Evolutionary conservation across 1,284 basidiomycete genomes (phyloP), one percentile per base, ranked within the genome.

Genomic region (Heterobasidion annosum): DNA sequence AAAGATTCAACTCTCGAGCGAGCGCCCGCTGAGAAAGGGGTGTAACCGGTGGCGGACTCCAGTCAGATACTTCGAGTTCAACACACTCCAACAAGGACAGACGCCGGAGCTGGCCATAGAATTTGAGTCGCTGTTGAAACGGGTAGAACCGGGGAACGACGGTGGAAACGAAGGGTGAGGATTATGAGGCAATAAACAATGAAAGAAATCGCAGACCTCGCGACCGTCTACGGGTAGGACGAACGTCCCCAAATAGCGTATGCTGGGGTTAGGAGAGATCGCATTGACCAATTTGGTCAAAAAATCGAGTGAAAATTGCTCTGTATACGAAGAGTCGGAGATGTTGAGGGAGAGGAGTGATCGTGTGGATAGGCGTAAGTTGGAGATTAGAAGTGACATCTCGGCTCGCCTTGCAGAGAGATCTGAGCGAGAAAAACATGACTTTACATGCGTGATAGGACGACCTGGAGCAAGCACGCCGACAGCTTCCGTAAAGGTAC

Each of bases 401-500:
- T 85, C 83, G 2, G 67, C 67, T 32, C 71, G 70, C 66, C 83
- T 83, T 42, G 75, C 77, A 8, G 59, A 61, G 2, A 67, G 54
- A 53, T 70, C 70, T n/a, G 76, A 70, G 53, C 70, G 70, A 19
- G 83, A 83, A 64, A 85, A 81, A 60, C 82, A 85, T n/a, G 83
- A 83, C 64, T 85, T 85, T 57, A 85, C 71, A 53, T 75, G 77
- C 1, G 74, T 72, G 46, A 85, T 66, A 3, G 83, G 81, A 1
- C 83, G 71, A 12, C 69, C 70, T 1, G 82, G 81, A n/a, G 78
- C 72, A 13, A 85, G 67, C 8, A 72, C 70, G 48, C 70, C 69
- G 3, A 79, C 82, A 0, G 82, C 83, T 66, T 83, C 82, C 25
- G 76, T 70, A 64, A 83, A 84, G 2, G 82, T 82, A 65, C 83